Conservation (phyloP, 257 asterid species). For the Ballota nigra region DNA sequence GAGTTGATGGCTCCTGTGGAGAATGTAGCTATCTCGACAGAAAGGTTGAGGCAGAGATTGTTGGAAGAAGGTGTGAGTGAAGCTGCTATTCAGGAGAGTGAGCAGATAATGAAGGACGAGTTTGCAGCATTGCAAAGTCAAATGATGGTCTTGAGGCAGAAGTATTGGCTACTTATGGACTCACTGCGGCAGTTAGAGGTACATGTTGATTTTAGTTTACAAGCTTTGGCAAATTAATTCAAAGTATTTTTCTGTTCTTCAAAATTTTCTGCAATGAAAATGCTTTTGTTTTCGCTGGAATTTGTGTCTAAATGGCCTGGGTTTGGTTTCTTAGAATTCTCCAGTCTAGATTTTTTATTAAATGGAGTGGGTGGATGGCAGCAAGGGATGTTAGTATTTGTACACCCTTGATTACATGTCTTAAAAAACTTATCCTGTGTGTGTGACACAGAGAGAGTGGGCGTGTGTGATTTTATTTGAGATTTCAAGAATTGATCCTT, state of each 20-base stretch:
- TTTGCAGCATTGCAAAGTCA: conserved; percentile 77
- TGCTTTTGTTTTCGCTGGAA: conserved; percentile 5
- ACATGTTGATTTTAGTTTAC: conserved; percentile 31
- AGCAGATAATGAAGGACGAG: conserved; percentile 77
- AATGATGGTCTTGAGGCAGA: conserved; percentile 74
- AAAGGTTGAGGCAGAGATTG: conserved; percentile 68
- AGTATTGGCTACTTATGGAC: conserved; percentile 77
- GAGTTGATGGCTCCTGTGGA: conserved; percentile 90
- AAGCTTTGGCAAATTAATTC: conserved; percentile 25
- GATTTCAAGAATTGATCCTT: background rate
- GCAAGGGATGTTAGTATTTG: background rate
- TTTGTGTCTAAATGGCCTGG: conserved; percentile 5
- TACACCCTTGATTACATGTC: background rate
- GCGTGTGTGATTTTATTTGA: background rate
- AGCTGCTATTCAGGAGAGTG: conserved; percentile 71
- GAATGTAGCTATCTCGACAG: conserved; percentile 60
- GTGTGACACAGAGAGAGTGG: background rate
- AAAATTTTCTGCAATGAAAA: conserved; percentile 8
- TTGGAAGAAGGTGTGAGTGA: conserved; percentile 72
- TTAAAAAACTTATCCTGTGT: background rate
- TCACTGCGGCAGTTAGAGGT: conserved; percentile 90
- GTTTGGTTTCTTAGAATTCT: background rate
- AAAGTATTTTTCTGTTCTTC: conserved; percentile 30
- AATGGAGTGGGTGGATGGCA: background rate
- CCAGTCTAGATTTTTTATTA: conserved; percentile 4